phyloP scores from a whole-genome alignment of 2,329 filamentous ascomycete species.

The Diplodia corticola region DNA sequence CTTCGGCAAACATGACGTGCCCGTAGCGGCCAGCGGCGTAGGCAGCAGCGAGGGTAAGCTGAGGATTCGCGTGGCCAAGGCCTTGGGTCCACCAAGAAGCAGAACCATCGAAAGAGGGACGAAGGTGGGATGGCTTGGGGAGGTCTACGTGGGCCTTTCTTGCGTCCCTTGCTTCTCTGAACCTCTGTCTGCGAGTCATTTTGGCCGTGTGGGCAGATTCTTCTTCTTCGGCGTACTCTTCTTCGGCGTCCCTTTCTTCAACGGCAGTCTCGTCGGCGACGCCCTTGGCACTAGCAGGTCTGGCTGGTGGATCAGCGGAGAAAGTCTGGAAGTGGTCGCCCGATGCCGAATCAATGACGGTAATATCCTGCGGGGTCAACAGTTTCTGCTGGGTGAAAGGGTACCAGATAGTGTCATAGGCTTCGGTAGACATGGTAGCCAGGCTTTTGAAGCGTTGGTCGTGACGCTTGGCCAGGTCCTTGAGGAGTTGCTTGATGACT shows the following conservation, averaged over 20 bases:
- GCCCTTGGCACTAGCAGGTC: background rate
- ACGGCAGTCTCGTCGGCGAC: background rate
- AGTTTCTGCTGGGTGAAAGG: slow-evolving; percentile 80
- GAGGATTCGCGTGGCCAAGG: slow-evolving; percentile 74
- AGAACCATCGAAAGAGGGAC: slow-evolving; percentile 76
- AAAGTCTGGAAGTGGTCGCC: slow-evolving; percentile 75
- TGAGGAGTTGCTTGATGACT: slow-evolving; percentile 49
- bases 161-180: background rate
- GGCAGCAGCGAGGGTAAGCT: slow-evolving; percentile 71
- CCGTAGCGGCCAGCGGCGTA: slow-evolving; percentile 82
- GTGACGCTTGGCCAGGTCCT: slow-evolving; percentile 57
- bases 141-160: slow-evolving; percentile 1
- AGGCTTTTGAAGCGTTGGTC: slow-evolving; percentile 58
- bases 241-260: background rate
- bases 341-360: slow-evolving; percentile 76
- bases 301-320: background rate
- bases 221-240: background rate
- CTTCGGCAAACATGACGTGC: slow-evolving; percentile 83
- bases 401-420: slow-evolving; percentile 73
- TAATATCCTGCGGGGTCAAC: slow-evolving; percentile 62
- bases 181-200: background rate
- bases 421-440: slow-evolving; percentile 61
- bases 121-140: slow-evolving; percentile 46
- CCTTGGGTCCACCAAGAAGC: slow-evolving; percentile 93
- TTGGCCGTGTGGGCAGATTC: background rate